phyloP scores from a whole-genome alignment of 768 basidiomycete genomes.

The Leucogyrophana mollusca region DNA sequence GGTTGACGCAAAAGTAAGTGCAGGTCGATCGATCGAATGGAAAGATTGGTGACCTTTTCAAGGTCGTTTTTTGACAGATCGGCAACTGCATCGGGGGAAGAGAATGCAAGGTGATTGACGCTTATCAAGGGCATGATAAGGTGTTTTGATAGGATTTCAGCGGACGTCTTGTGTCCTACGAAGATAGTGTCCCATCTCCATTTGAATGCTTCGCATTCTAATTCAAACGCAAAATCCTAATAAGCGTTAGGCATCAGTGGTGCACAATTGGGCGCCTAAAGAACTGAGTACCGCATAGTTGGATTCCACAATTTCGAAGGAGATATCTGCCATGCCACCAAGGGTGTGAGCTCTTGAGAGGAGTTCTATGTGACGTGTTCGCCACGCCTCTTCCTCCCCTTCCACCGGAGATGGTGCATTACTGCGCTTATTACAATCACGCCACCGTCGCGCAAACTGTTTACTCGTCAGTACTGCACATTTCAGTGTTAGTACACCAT shows the following conservation, averaged over 20 bases:
- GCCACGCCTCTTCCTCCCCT: conserved; percentile 63
- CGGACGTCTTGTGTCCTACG: conserved; percentile 60
- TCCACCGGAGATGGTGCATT: conserved; percentile 27
- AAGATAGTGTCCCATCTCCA: conserved; percentile 80
- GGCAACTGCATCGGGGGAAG: conserved; percentile 54
- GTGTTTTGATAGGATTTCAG: conserved; percentile 76
- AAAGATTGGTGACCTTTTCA: conserved; percentile 52
- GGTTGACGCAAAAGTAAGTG: conserved; percentile 4
- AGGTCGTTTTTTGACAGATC: conserved; percentile 57
- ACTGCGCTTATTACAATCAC: conserved; percentile 46
- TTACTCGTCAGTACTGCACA: conserved; percentile 51
- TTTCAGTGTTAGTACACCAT: conserved; percentile 19
- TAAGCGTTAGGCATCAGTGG: conserved; percentile 13
- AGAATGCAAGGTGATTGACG: conserved; percentile 65
- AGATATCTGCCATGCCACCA: conserved; percentile 53
- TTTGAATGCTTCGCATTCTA: conserved; percentile 60
- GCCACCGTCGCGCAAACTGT: conserved; percentile 70
- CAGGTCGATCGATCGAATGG: conserved; percentile 1
- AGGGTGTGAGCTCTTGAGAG: conserved; percentile 61
- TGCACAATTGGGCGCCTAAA: conserved; percentile 2
- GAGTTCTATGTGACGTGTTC: conserved; percentile 50
- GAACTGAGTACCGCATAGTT: conserved; percentile 51
- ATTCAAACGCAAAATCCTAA: conserved; percentile 66
- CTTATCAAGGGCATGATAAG: conserved; percentile 77
- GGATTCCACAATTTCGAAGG: conserved; percentile 60